phyloP scores from a whole-genome alignment of 2,329 filamentous ascomycete species.

The Aureobasidium subglaciale region DNA sequence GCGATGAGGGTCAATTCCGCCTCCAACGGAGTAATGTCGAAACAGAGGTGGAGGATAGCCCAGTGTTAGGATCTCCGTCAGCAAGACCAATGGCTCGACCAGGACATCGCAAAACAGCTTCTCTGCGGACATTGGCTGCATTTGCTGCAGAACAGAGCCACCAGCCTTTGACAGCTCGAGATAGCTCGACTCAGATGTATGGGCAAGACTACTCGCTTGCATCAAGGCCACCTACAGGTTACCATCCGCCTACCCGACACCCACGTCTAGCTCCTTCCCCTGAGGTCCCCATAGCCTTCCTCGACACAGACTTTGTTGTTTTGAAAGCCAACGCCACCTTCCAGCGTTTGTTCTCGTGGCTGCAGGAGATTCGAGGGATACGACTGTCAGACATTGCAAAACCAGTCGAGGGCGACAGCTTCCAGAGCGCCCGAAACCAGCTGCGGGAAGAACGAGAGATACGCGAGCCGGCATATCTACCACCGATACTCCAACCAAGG shows the following conservation, averaged over 20 bases:
- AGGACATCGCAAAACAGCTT: conserved; percentile 26
- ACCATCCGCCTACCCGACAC: neutral
- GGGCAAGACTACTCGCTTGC: neutral
- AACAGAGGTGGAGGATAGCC: neutral
- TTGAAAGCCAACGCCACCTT: conserved; percentile 41
- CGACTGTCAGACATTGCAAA: conserved; percentile 39
- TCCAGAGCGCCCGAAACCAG: conserved; percentile 38
- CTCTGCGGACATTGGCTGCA: conserved; percentile 27
- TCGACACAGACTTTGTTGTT: conserved; percentile 42
- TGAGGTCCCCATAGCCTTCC: conserved; percentile 32
- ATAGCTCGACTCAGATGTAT: neutral
- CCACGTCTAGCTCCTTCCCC: conserved; percentile 2
- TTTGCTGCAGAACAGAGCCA: conserved; percentile 1
- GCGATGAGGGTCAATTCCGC: conserved; percentile 49
- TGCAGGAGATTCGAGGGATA: conserved; percentile 32
- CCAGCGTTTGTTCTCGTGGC: conserved; percentile 32
- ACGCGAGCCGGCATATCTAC: conserved; percentile 43
- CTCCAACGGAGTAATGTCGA: neutral
- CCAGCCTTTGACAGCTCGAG: neutral
- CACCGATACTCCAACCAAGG: conserved; percentile 40
- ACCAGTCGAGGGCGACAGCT: conserved; percentile 33
- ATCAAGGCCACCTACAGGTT: neutral
- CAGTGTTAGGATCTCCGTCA: neutral
- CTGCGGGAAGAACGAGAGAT: conserved; percentile 41
- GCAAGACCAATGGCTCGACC: conserved; percentile 22